Base-by-base conservation (phyloP, 257 asterid species). In the Gynochthodes officinalis region DNA sequence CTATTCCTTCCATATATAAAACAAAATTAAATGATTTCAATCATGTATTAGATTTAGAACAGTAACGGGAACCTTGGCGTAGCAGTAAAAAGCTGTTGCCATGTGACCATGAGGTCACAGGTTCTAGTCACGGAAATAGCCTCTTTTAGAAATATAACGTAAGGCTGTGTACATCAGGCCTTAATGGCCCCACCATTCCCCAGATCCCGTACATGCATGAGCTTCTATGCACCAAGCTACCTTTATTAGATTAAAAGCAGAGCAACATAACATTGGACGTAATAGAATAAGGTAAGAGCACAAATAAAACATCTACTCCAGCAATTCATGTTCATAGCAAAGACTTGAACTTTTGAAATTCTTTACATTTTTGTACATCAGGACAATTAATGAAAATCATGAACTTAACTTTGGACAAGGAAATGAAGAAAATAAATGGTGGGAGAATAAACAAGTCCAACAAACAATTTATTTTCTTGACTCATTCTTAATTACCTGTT, bases 401-500 rank as follows among this genome's bases (percentile, higher is more conserved):
- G 10, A 46, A 44, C 5, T 4, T 44, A 1, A 43, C 19, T 66
- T 46, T 30, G 6, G 14, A 49, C 13, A 33, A 2, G 23, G 19
- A 4, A 13, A 35, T 12, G 15, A 32, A 27, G 37, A 15, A 32
- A 18, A 61, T 4, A 13, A 19, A 15, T 5, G 55, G 40, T 25
- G 19, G 16, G 35, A 64, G 71, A 12, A 52, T 52, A 50, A 21
- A n/a, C 3, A 11, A 64, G 63, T 25, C 37, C 32, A 52, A n/a
- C 12, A n/a, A 33, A 25, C 8, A 58, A 9, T 49, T 39, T 7
- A 6, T 69, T 7, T 5, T 10, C 33, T 43, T 8, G 7, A 44
- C 70, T 49, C n/a, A 30, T 16, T 46, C 14, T 57, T 32, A 66
- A 2, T 70, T 66, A 89, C 97, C 90, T 91, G 97, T 68, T 91